Evolutionary conservation across 2,329 filamentous ascomycete species (phyloP).

Genomic region (Paecilomyces sp.): DNA sequence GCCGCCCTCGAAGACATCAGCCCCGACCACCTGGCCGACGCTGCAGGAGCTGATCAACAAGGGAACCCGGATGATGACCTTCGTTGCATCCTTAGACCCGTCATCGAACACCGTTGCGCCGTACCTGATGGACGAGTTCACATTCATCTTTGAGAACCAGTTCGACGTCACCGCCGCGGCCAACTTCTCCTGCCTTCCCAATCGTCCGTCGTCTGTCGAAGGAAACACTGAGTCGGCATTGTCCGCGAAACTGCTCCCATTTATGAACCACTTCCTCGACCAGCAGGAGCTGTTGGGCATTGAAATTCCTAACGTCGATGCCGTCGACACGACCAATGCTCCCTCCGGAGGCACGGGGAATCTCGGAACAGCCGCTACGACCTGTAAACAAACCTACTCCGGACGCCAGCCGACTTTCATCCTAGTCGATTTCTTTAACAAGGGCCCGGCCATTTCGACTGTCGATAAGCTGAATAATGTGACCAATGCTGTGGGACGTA

Average conservation of each 20-base stretch:
- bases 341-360: slow-evolving; percentile 50
- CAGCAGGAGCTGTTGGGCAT: slow-evolving; percentile 47
- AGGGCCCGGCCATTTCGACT: slow-evolving; percentile 61
- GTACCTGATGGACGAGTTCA: slow-evolving; percentile 38
- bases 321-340: slow-evolving; percentile 60
- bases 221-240: slow-evolving; percentile 46
- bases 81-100: slow-evolving; percentile 50
- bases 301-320: slow-evolving; percentile 53
- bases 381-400: slow-evolving; percentile 51
- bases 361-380: slow-evolving; percentile 40
- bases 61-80: slow-evolving; percentile 60
- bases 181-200: slow-evolving; percentile 65
- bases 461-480: slow-evolving; percentile 62
- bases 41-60: slow-evolving; percentile 61
- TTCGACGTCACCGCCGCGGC: slow-evolving; percentile 56
- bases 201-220: slow-evolving; percentile 53
- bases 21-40: slow-evolving; percentile 57
- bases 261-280: slow-evolving; percentile 79
- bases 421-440: slow-evolving; percentile 73
- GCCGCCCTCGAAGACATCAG: slow-evolving; percentile 39
- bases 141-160: slow-evolving; percentile 61
- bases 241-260: slow-evolving; percentile 54
- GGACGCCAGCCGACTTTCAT: slow-evolving; percentile 62
- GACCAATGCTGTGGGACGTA: slow-evolving; percentile 38
- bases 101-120: slow-evolving; percentile 27